Evolutionary conservation across 208 protist species (phyloP).

Genomic region (Naegleria gruberi): DNA sequence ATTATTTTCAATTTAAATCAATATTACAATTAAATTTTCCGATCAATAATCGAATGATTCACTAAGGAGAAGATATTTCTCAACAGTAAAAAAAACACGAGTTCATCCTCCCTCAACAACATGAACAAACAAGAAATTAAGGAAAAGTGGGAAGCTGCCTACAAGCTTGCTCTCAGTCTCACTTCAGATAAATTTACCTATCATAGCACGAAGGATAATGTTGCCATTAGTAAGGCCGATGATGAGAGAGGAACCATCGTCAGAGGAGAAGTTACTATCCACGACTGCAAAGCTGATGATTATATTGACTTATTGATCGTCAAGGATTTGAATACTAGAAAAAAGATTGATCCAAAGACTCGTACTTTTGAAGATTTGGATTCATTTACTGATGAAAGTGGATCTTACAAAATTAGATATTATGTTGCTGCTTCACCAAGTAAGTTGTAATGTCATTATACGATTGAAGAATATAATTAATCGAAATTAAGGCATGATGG

Average conservation of each 20-base stretch:
- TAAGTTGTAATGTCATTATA: too few species aligned
- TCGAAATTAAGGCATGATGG: neutral
- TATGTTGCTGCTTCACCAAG: neutral
- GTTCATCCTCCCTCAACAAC: too few species aligned
- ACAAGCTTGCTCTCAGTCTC: neutral
- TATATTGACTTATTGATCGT: neutral
- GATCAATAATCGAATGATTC: too few species aligned
- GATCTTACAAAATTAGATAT: neutral
- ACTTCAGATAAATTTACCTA: neutral
- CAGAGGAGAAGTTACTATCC: neutral
- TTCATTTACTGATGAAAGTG: neutral
- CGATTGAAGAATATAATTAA: too few species aligned
- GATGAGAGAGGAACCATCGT: neutral
- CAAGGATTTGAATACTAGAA: neutral
- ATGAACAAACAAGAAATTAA: neutral
- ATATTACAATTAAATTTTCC: too few species aligned
- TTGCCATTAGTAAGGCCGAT: neutral
- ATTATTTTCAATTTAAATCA: too few species aligned
- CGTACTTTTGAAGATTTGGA: neutral
- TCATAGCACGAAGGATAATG: neutral
- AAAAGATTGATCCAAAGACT: neutral
- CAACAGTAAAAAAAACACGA: too few species aligned
- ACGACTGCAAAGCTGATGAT: neutral
- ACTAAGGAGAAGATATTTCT: too few species aligned
- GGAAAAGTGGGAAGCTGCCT: neutral